Conservation (phyloP, 108 stramenopile genomes). For the Skeletonema grethae region DNA sequence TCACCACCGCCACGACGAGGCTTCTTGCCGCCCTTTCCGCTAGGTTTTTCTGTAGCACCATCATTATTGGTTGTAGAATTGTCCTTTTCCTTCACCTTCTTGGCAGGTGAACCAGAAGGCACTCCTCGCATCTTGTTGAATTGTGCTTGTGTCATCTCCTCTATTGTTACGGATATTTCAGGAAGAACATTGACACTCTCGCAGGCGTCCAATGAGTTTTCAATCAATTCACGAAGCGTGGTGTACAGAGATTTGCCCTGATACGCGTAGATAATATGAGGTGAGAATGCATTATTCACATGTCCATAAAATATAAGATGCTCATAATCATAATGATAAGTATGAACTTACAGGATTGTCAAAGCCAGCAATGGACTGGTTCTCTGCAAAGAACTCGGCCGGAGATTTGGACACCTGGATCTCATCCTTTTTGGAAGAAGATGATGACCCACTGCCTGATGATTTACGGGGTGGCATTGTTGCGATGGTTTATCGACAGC, state of each 20-base stretch:
- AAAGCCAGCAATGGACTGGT: conserved; percentile 98
- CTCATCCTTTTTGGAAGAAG: conserved; percentile 49
- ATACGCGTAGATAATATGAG: not conserved
- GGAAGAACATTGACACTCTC: conserved; percentile 88
- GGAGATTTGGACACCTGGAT: conserved; percentile 86
- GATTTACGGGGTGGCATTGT: conserved; percentile 4
- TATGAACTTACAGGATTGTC: conserved; percentile 68
- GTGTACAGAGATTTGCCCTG: conserved; percentile 93
- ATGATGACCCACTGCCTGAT: not conserved
- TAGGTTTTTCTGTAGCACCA: not conserved
- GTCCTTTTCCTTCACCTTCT: conserved; percentile 29
- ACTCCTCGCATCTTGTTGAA: conserved; percentile 83
- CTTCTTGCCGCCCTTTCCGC: conserved; percentile 1
- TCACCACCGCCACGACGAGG: conserved; percentile 36
- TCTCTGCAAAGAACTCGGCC: conserved; percentile 97
- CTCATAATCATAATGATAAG: not conserved
- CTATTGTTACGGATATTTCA: conserved; percentile 72
- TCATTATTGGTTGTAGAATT: not conserved
- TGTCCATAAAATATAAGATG: not conserved
- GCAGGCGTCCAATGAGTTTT: conserved; percentile 94
- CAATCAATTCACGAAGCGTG: conserved; percentile 92
- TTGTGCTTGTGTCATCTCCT: conserved; percentile 86
- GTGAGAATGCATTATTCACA: not conserved
- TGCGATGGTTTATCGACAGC: not conserved
- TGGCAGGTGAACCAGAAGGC: conserved; percentile 15